Evolutionary conservation across 176 grass and related monocot genomes (phyloP).

Genomic region (Paspalum notatum): DNA sequence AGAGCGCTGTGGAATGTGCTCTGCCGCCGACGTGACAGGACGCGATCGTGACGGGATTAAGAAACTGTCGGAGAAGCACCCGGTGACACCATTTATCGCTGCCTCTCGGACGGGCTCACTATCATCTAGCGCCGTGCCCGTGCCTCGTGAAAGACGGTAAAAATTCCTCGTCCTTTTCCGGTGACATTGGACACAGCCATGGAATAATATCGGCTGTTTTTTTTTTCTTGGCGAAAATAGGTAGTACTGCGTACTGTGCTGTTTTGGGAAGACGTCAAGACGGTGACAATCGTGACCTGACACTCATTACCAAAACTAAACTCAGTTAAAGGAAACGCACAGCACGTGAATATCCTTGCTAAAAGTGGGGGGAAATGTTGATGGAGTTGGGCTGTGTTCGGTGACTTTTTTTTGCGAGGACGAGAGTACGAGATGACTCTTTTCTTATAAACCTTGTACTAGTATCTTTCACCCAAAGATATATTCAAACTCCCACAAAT

Average conservation of each 20-base stretch:
- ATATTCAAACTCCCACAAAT: too few species aligned
- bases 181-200: not conserved
- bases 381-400: too few species aligned
- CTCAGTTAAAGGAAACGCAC: not conserved
- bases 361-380: too few species aligned
- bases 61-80: not conserved
- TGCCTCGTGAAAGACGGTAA: not conserved
- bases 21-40: conserved; percentile 6
- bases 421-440: too few species aligned
- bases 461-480: too few species aligned
- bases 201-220: not conserved
- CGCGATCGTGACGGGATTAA: conserved; percentile 16
- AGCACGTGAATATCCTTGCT: too few species aligned
- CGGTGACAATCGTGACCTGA: not conserved
- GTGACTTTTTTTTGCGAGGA: too few species aligned
- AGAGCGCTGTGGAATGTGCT: not conserved
- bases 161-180: not conserved
- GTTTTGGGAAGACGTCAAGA: not conserved
- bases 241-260: not conserved
- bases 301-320: not conserved
- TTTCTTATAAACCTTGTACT: too few species aligned
- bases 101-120: not conserved
- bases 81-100: not conserved
- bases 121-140: too few species aligned
- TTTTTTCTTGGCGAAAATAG: too few species aligned